Base-by-base conservation (phyloP, 768 basidiomycete species). In the Leccinum barrowsii region DNA sequence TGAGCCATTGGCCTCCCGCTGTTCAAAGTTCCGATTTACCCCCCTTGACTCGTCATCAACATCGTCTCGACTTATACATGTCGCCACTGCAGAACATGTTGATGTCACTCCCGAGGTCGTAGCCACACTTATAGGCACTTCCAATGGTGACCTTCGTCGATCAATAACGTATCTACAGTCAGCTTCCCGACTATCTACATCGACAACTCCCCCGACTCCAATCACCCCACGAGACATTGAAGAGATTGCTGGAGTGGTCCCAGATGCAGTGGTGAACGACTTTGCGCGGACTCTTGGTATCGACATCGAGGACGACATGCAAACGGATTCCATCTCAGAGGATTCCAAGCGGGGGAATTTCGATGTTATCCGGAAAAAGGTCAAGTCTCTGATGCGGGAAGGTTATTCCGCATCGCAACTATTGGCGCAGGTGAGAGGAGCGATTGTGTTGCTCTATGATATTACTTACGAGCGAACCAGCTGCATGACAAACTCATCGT, bases 121-220 rank as follows among this genome's bases (percentile, higher is more conserved):
- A 56, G 74, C 83, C 42, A 75, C 88, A 1, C 84, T 97, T 57
- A 89, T 97, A 60, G 78, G 75, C 40, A 85, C 88, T 37, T 96
- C 96, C 2, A 82, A 84, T 49, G 97, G 97, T 44, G 97, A 99
- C 75, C 84, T 99, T 55, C 87, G 97, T 52, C 92, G 97, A 54
- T 90, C 96, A 22, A 98, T 99, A 71, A 99, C 97, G 21, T 98
- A 95, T 72, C 82, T 99, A 26, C 97, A 99, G 70, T 98, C 96
- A 21, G 96, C 95, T 5, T 87, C 92, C 42, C 85, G 97, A 24
- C 80, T 99, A 34, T 88, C 94, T 35, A 77, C 85, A 5, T 89
- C 90, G 2, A 86, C 86, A 11, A 74, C 70, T 40, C 88, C 90
- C 1, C 89, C 91, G 0, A 84, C 84, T 17, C 79, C 84, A 30